Evolutionary conservation across 352 stramenopile species (phyloP).

Genomic region (Elongisporangium undulatum): DNA sequence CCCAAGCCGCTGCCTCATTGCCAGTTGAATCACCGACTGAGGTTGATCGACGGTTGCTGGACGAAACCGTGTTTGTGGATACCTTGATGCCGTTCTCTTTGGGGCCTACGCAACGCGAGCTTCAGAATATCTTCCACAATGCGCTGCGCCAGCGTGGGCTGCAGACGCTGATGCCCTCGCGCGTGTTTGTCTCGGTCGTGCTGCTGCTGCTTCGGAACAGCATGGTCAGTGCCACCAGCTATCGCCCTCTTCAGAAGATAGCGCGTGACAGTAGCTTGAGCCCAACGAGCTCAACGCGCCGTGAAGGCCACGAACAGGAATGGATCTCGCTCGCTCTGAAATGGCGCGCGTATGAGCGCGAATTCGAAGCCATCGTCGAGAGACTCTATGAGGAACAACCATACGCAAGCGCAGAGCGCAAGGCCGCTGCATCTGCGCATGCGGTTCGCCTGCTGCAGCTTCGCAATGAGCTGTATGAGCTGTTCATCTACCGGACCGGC

Average conservation of each 20-base stretch:
- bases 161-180: constrained; percentile 46
- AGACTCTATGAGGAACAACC: constrained; percentile 25
- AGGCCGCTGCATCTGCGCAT: constrained; percentile 14
- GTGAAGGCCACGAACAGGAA: constrained; percentile 4
- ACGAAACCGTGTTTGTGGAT: constrained; percentile 42
- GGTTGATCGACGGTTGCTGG: constrained; percentile 19
- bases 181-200: constrained; percentile 61
- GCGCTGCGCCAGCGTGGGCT: constrained; percentile 51
- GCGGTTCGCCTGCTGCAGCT: constrained; percentile 37
- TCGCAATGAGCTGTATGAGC: constrained; percentile 49
- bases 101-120: constrained; percentile 39
- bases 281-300: neutral
- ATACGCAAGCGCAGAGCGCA: neutral
- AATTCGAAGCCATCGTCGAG: constrained; percentile 49
- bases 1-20: constrained; percentile 12
- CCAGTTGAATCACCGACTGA: neutral
- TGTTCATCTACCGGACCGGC: constrained; percentile 29
- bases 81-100: constrained; percentile 40
- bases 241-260: constrained; percentile 23
- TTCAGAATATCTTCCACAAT: constrained; percentile 67
- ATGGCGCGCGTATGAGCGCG: constrained; percentile 44
- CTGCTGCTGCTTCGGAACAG: constrained; percentile 56
- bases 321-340: constrained; percentile 34
- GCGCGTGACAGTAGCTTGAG: neutral
- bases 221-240: constrained; percentile 52